Evolutionary conservation across 2,329 filamentous ascomycete species (phyloP), one percentile per base, ranked within the genome.

Genomic region (Bretziella fagacearum): DNA sequence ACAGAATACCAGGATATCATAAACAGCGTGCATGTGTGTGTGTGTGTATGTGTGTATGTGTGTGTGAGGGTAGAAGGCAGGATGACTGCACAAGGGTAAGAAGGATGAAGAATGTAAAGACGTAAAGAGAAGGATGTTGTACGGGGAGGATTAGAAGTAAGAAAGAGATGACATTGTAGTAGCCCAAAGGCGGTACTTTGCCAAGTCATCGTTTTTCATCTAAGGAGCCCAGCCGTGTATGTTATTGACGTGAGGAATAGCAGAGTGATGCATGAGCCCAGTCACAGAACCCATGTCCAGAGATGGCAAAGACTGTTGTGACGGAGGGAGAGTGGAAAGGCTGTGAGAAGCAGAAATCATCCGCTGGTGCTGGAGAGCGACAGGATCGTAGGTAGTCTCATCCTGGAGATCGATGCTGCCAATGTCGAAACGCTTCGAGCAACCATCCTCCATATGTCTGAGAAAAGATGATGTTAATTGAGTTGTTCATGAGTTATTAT

Each of bases 371-470:
- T 47, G 44, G 15, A 44, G 29, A 22, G 37, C 27, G 18, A 35
- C 35, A 4, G 33, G 50, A 30, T 58, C 57, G 49, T 58, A 58
- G 17, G 53, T 52, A 46, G 62, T 59, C 4, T 60, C 55, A 22
- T 33, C 42, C 20, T 62, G 62, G 43, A 73, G 53, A 52, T 71
- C 69, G 33, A 72, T 60, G 2, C 66, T 72, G 30, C 67, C 67
- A 39, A 74, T 65, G 52, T 74, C 71, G 54, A 79, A 78, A 39
- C 81, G 69, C 55, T 74, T 79, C 10, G 79, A 73, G 57, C 82
- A 86, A 11, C 81, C 81, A 55, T 85, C 81, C 59, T 82, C 79
- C 67, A 81, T 77, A 55, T 87, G 81, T 57, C 81, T 86, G 53
- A 33, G 39, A 15, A 30, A 7, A 3, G 22, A 29, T 33, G 20